Conservation (phyloP, 495 filamentous ascomycete genomes). For the Amphirosellinia nigrospora region DNA sequence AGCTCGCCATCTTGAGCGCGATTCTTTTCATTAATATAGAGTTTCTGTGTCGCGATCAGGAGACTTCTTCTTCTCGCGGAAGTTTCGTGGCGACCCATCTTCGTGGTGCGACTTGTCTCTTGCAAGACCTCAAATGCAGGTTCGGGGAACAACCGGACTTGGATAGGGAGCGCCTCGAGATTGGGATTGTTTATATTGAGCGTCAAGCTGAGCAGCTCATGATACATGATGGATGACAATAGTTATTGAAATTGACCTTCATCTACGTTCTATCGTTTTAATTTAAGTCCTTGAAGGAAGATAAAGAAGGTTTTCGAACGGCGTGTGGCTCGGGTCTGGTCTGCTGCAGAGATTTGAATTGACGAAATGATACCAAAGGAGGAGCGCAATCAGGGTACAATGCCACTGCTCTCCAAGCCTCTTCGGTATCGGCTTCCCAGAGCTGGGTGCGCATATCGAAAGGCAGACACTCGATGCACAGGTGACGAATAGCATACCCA, state of each 20-base stretch:
- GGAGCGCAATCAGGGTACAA: not conserved
- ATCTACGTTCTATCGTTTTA: not conserved
- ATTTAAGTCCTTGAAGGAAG: not conserved
- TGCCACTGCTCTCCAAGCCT: slow-evolving; percentile 2
- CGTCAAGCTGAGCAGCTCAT: slow-evolving; percentile 10
- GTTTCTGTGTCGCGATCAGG: slow-evolving; percentile 27
- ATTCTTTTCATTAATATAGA: slow-evolving; percentile 36
- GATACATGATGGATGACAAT: slow-evolving; percentile 36
- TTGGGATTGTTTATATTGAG: not conserved
- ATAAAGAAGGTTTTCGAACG: not conserved
- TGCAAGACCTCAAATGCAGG: not conserved
- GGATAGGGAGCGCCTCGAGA: not conserved
- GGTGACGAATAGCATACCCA: not conserved
- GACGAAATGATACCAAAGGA: slow-evolving; percentile 5
- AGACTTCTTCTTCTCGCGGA: not conserved
- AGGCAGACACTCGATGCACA: not conserved
- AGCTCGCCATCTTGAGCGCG: slow-evolving; percentile 33
- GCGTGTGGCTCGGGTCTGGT: not conserved
- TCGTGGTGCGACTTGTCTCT: slow-evolving; percentile 5
- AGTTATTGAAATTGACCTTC: not conserved
- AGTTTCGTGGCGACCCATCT: slow-evolving; percentile 1
- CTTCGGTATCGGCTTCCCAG: slow-evolving; percentile 1
- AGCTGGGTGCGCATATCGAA: slow-evolving; percentile 6
- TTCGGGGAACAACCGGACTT: not conserved
- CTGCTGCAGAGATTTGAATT: slow-evolving; percentile 2